phyloP scores from a whole-genome alignment of 768 basidiomycete species.

The Boletus patriciae region DNA sequence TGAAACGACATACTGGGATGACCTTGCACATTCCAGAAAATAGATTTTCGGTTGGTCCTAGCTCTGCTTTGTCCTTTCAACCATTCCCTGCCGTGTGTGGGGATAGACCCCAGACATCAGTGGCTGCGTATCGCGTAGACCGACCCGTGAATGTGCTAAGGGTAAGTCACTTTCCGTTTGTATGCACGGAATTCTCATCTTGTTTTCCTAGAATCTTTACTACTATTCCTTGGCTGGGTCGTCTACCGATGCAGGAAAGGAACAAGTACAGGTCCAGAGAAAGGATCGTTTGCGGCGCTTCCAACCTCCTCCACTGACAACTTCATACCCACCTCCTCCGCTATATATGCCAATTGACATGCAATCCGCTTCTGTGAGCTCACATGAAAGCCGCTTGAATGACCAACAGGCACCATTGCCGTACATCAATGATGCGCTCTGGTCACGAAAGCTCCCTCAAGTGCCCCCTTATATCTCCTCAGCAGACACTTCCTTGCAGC shows the following conservation, averaged over 20 bases:
- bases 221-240: constrained; percentile 79
- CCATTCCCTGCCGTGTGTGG: constrained; percentile 26
- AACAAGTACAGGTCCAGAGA: constrained; percentile 47
- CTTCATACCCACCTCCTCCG: constrained; percentile 37
- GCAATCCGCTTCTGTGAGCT: constrained; percentile 57
- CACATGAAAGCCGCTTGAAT: constrained; percentile 43
- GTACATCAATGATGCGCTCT: constrained; percentile 50
- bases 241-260: constrained; percentile 45
- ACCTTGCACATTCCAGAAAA: constrained; percentile 55
- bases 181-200: constrained; percentile 11
- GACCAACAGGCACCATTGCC: constrained; percentile 41
- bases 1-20: constrained; percentile 56
- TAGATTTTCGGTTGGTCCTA: constrained; percentile 31
- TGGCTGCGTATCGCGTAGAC: constrained; percentile 59
- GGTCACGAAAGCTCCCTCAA: constrained; percentile 39
- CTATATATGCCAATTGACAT: constrained; percentile 42
- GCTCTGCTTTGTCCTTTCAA: constrained; percentile 33
- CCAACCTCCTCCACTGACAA: constrained; percentile 45
- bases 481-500: constrained; percentile 32
- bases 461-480: constrained; percentile 28
- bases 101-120: constrained; percentile 55
- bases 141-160: constrained; percentile 51
- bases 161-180: constrained; percentile 40
- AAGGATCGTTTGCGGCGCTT: constrained; percentile 63
- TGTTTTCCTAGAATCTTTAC: constrained; percentile 55